phyloP scores from a whole-genome alignment of 352 stramenopile genomes.

The Plasmopara viticola region DNA sequence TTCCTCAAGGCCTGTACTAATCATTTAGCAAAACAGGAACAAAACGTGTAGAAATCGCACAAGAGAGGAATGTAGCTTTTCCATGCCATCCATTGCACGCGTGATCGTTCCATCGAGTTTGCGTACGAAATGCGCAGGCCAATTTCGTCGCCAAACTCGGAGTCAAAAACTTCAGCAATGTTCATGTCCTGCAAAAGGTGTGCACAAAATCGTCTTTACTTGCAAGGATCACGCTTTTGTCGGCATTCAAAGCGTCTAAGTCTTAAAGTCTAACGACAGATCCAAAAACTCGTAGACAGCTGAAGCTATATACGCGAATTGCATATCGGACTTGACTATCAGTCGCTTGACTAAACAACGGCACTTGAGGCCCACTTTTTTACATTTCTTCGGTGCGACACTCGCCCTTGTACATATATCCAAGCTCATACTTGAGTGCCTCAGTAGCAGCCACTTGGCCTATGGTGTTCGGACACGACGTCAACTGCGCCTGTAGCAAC shows the following conservation, averaged over 20 bases:
- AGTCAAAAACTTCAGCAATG: conserved; percentile 92
- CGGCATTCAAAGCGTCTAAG: conserved; percentile 31
- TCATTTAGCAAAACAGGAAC: too few relatives aligned
- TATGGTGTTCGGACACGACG: conserved; percentile 90
- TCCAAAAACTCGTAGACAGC: conserved; percentile 97
- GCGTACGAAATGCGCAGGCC: conserved; percentile 85
- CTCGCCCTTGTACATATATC: conserved; percentile 30
- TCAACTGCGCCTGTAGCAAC: conserved; percentile 94
- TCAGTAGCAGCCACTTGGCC: conserved; percentile 89
- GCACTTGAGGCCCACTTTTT: conserved; percentile 77
- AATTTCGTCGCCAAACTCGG: conserved; percentile 90
- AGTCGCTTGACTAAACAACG: conserved; percentile 85
- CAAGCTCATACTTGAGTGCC: conserved; percentile 80
- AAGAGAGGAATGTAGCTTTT: conserved; percentile 30
- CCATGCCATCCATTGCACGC: conserved; percentile 52
- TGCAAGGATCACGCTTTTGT: conserved; percentile 25
- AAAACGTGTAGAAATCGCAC: not conserved
- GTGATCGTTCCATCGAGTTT: conserved; percentile 84
- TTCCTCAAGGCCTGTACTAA: too few relatives aligned
- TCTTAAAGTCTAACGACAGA: conserved; percentile 64
- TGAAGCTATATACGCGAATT: conserved; percentile 80
- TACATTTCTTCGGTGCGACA: conserved; percentile 45
- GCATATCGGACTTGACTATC: conserved; percentile 70
- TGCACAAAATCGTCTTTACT: conserved; percentile 76
- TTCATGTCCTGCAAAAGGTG: conserved; percentile 89